Percentiles rank a stretch among this genome's conserved stretches.
Evolutionary conservation across 2,329 filamentous ascomycete genomes (phyloP).

Genomic region (Arachnopeziza araneosa): DNA sequence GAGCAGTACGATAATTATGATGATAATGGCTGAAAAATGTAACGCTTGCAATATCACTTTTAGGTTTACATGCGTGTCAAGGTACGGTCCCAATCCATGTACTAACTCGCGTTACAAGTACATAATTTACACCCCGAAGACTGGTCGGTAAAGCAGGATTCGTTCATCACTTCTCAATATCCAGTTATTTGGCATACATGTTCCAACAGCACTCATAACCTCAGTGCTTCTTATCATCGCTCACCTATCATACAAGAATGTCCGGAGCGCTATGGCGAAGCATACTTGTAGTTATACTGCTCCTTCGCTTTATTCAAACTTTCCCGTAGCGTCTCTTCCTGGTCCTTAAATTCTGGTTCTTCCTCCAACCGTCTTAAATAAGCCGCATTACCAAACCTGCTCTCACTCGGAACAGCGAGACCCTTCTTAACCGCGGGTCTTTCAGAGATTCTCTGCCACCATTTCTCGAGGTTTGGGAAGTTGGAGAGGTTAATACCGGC

Average conservation of each 20-base stretch:
- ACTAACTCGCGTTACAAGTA: too few relatives aligned
- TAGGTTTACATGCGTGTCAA: too few relatives aligned
- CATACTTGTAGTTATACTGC: constrained; percentile 27
- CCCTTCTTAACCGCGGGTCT: constrained; percentile 60
- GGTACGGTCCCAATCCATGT: too few relatives aligned
- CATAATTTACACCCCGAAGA: too few relatives aligned
- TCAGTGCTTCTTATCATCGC: not conserved
- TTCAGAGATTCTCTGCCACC: constrained; percentile 57
- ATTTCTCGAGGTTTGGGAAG: constrained; percentile 58
- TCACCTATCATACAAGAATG: not conserved
- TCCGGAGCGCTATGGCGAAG: constrained; percentile 17
- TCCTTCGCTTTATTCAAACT: constrained; percentile 22
- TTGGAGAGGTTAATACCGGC: constrained; percentile 57
- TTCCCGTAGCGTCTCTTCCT: not conserved
- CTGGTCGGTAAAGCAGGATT: too few relatives aligned
- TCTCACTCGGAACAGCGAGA: constrained; percentile 50
- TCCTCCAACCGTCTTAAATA: constrained; percentile 38
- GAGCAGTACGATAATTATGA: too few relatives aligned
- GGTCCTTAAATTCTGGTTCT: constrained; percentile 40
- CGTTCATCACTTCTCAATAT: too few relatives aligned
- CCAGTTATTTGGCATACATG: too few relatives aligned
- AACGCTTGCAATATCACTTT: too few relatives aligned
- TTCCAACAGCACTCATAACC: too few relatives aligned
- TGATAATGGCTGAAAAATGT: too few relatives aligned
- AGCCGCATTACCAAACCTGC: constrained; percentile 28